Conservation (phyloP, 2,329 filamentous ascomycete genomes). For the Aureobasidium mangrovei region DNA sequence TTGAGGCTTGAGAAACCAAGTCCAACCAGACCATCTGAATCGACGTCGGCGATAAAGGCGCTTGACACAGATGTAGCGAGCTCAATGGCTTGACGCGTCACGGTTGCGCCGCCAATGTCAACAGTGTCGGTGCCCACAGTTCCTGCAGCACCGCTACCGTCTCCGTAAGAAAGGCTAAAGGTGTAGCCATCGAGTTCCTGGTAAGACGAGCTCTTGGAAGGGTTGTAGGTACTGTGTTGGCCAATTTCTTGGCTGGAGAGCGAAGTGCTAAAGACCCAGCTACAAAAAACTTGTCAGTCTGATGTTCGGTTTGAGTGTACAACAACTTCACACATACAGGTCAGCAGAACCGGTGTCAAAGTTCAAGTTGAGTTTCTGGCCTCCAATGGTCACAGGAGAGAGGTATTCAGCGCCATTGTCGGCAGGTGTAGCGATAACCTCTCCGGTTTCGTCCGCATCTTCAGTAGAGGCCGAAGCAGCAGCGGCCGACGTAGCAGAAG, state of each 20-base stretch:
- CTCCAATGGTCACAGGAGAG: conserved; percentile 59
- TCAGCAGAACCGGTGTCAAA: conserved; percentile 72
- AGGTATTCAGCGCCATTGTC: conserved; percentile 62
- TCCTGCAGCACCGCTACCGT: conserved; percentile 54
- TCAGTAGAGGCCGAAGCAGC: neutral
- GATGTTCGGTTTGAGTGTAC: too few relatives aligned
- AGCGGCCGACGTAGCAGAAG: neutral
- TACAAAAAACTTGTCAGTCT: conserved; percentile 21
- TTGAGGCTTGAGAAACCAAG: conserved; percentile 59
- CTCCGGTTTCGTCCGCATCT: conserved; percentile 33
- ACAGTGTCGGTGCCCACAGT: conserved; percentile 61
- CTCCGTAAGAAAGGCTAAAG: conserved; percentile 62
- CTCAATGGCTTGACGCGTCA: conserved; percentile 57
- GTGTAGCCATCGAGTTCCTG: conserved; percentile 40
- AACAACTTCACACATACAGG: conserved; percentile 39
- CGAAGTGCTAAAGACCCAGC: conserved; percentile 61
- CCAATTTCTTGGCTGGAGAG: conserved; percentile 38
- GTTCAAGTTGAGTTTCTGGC: conserved; percentile 58
- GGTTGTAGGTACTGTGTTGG: conserved; percentile 50
- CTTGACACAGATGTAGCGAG: conserved; percentile 51
- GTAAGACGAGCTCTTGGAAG: conserved; percentile 44
- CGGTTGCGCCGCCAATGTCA: conserved; percentile 55
- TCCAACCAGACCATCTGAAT: conserved; percentile 60
- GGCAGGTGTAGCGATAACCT: conserved; percentile 56
- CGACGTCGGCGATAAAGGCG: conserved; percentile 51